Percentiles rank a stretch among this genome's conserved stretches.
phyloP scores from a whole-genome alignment of 2,329 filamentous ascomycete genomes.

The Phaeosphaeriaceae sp. region DNA sequence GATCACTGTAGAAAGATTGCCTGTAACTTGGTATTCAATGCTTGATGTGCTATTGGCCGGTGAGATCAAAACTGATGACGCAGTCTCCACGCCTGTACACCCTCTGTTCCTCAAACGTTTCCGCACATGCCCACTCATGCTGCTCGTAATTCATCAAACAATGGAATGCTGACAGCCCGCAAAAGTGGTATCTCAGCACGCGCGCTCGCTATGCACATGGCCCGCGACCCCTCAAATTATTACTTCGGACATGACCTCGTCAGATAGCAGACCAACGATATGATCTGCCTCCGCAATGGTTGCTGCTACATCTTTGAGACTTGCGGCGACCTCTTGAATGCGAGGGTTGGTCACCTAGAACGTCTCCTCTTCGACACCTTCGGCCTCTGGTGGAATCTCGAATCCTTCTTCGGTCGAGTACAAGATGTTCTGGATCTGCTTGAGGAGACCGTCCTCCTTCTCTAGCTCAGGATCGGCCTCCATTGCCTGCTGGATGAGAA shows the following conservation, averaged over 20 bases:
- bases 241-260: conserved; percentile 55
- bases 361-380: conserved; percentile 76
- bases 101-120: not conserved
- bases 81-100: not conserved
- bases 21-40: not conserved
- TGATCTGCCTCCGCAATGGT: conserved; percentile 9
- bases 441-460: conserved; percentile 91
- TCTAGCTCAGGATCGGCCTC: conserved; percentile 93
- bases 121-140: conserved; percentile 10
- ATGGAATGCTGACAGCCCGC: conserved; percentile 15
- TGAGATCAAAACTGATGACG: not conserved
- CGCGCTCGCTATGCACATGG: conserved; percentile 40
- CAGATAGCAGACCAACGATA: conserved; percentile 28
- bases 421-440: conserved; percentile 94
- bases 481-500: conserved; percentile 90
- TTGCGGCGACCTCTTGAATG: conserved; percentile 3
- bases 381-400: conserved; percentile 83
- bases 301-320: conserved; percentile 10
- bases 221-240: conserved; percentile 19
- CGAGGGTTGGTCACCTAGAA: conserved; percentile 26
- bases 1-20: not conserved
- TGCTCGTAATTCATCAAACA: conserved; percentile 28
- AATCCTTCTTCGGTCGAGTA: conserved; percentile 91
- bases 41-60: not conserved
- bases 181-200: conserved; percentile 43